Evolutionary conservation across 2,329 filamentous ascomycete genomes (phyloP), one percentile per base, ranked within the genome.

Genomic region (Ceratocystis ficicola): DNA sequence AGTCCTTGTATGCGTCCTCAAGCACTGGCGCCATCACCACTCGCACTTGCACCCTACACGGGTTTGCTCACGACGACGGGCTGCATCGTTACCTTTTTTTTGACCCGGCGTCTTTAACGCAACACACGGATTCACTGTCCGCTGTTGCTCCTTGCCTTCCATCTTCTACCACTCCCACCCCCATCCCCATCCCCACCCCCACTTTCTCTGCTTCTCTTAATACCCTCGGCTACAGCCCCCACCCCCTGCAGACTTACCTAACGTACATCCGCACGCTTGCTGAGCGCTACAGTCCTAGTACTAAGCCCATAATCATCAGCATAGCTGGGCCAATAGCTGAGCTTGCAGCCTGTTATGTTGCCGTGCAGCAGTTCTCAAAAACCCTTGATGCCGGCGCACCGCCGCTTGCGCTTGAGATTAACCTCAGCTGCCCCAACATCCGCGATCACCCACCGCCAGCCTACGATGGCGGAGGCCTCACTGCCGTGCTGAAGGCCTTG

Each of bases 381-480:
- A 28, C 77, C 3, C 67, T 79, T n/a, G 69, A 71, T 1, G 17
- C 46, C 10, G 25, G 25, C 22, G 28, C 28, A 1, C 74, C 84
- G 69, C 78, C 79, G 1, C 76, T 89, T 0, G 85, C 84, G 20
- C 83, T 91, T 77, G 89, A 93, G 74, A 78, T 92, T 71, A 93
- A 93, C 72, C 81, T 92, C 36, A 87, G 83, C 41, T 92, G 89
- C 70, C 89, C 89, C 0, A 92, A 93, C 71, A 91, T 92, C 62
- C 78, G 81, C 0, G 76, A 77, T 20, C 80, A 81, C 60, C 85
- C 88, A 0, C 89, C 89, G 0, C 87, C 88, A 5, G 88, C 88
- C 0, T 92, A 91, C 72, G 79, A 82, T 6, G 73, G 77, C 0
- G 69, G 69, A 0, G 76, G 79, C 0, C 72, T 92, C 2, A 69